phyloP scores from a whole-genome alignment of 2,329 filamentous ascomycete genomes.

The Sclerotinia spermophila region DNA sequence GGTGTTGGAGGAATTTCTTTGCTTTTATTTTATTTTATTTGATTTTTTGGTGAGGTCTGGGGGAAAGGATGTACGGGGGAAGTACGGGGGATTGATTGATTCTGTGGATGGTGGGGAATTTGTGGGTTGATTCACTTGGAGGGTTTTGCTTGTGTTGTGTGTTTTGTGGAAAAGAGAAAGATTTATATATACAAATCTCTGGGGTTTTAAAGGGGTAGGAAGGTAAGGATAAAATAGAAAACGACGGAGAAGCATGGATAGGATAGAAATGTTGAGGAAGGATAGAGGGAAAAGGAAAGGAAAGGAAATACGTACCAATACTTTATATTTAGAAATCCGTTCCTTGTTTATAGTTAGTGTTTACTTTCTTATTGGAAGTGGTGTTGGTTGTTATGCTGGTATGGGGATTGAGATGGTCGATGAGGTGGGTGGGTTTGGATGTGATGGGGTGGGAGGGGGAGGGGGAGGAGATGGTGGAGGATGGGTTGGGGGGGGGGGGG shows the following conservation, averaged over 20 bases:
- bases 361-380: neutral
- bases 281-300: neutral
- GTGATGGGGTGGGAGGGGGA: neutral
- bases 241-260: neutral
- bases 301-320: neutral
- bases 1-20: neutral
- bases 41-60: too few relatives aligned
- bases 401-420: neutral
- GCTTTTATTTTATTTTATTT: too few relatives aligned
- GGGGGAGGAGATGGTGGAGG: neutral
- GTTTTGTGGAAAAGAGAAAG: too few relatives aligned
- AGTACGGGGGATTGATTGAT: too few relatives aligned
- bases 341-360: neutral
- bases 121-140: too few relatives aligned
- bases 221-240: too few relatives aligned
- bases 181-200: neutral
- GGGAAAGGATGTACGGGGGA: too few relatives aligned
- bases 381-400: neutral
- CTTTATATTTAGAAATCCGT: neutral
- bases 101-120: too few relatives aligned
- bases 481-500: too few relatives aligned
- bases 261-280: too few relatives aligned
- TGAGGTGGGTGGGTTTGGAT: constrained; percentile 13
- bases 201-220: too few relatives aligned
- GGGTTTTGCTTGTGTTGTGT: too few relatives aligned